Conservation (phyloP, 192 early-diverging fungal species). For the Coemansia sp. region DNA sequence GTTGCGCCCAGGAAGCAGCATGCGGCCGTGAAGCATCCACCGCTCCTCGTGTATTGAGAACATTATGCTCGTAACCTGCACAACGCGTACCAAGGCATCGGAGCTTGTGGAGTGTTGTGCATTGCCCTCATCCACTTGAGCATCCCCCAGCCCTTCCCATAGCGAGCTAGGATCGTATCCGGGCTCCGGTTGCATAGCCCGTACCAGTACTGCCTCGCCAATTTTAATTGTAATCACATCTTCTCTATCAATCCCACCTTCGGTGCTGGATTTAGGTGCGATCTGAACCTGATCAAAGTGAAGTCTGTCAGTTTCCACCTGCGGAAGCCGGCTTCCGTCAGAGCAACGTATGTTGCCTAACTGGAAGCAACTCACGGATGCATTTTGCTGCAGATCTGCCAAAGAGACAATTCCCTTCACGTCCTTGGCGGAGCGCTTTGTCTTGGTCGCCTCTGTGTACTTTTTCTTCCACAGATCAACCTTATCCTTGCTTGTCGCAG, state of each 20-base stretch:
- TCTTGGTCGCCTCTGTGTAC: conserved; percentile 20
- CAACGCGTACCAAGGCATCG: conserved; percentile 22
- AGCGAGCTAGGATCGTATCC: conserved; percentile 21
- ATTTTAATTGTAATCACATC: conserved; percentile 53
- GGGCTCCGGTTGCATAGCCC: conserved; percentile 11
- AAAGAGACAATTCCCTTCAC: conserved; percentile 34
- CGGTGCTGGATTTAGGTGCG: conserved; percentile 27
- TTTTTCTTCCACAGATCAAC: conserved; percentile 27
- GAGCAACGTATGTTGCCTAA: conserved; percentile 1
- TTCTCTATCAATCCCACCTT: conserved; percentile 31
- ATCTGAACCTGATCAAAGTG: conserved; percentile 22
- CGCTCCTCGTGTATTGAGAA: conserved; percentile 17
- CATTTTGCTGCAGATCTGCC: conserved; percentile 18
- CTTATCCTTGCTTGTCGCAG: conserved; percentile 3
- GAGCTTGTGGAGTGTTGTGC: not conserved
- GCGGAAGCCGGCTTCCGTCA: conserved; percentile 10
- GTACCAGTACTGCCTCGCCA: conserved; percentile 28
- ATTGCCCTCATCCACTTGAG: conserved; percentile 4
- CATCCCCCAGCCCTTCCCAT: conserved; percentile 16
- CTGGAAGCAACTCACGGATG: conserved; percentile 20
- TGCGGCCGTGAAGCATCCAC: conserved; percentile 56
- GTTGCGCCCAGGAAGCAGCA: conserved; percentile 57
- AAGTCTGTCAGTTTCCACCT: conserved; percentile 5
- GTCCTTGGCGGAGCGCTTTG: conserved; percentile 14
- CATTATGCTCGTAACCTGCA: conserved; percentile 35